phyloP scores from a whole-genome alignment of 2,329 filamentous ascomycete species.

The Fusarium coffeatum region DNA sequence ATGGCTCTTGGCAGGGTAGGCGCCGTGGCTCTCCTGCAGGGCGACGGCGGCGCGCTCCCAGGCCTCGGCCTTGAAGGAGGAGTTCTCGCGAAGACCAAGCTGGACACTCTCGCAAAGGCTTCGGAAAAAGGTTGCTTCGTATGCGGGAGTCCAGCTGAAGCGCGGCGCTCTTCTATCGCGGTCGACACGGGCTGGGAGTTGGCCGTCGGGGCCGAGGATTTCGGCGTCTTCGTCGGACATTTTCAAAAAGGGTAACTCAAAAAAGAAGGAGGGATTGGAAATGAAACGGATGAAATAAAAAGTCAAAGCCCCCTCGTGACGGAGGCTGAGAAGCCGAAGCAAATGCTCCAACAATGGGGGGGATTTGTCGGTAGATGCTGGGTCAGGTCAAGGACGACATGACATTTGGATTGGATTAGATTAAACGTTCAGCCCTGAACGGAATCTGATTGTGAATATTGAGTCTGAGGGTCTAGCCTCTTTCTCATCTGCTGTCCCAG shows the following conservation, averaged over 20 bases:
- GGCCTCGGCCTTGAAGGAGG: conserved; percentile 71
- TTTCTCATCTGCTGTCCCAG: conserved; percentile 25
- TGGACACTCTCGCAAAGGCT: conserved; percentile 70
- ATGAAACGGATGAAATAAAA: not conserved
- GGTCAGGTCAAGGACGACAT: not conserved
- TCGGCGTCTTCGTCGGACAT: conserved; percentile 57
- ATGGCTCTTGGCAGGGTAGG: conserved; percentile 69
- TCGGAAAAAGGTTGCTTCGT: conserved; percentile 70
- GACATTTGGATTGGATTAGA: not conserved
- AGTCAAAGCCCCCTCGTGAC: conserved; percentile 21
- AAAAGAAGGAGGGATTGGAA: not conserved
- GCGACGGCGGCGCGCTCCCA: conserved; percentile 69
- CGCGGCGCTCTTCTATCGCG: conserved; percentile 61
- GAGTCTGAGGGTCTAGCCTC: not conserved
- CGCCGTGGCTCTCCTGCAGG: conserved; percentile 65
- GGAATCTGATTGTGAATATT: conserved; percentile 1
- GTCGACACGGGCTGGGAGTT: conserved; percentile 50
- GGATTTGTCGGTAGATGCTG: not conserved
- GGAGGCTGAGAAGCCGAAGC: conserved; percentile 38
- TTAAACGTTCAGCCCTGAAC: not conserved
- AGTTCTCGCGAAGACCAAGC: conserved; percentile 66
- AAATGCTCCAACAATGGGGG: conserved; percentile 28
- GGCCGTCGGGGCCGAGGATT: conserved; percentile 52
- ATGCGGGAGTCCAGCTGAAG: conserved; percentile 70
- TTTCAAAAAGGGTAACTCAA: conserved; percentile 19